phyloP scores from a whole-genome alignment of 2,329 filamentous ascomycete species.

The Meredithiella fracta region DNA sequence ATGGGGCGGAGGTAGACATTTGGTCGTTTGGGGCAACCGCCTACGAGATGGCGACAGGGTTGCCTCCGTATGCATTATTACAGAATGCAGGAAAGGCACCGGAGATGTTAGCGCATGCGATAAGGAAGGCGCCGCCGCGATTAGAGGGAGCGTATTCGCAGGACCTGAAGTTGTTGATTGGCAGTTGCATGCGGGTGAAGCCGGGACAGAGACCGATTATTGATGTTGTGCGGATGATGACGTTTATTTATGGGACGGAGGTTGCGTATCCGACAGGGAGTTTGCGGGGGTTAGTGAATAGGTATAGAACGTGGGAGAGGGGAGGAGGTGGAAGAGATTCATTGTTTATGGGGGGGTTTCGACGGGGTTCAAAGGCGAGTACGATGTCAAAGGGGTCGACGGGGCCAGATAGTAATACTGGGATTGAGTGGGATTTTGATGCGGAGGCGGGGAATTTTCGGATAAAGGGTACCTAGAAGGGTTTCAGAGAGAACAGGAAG shows the following conservation, averaged over 20 bases:
- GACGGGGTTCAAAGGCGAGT: conserved; percentile 7
- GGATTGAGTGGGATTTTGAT: conserved; percentile 10
- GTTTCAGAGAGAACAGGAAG: not conserved
- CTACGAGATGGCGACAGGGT: conserved; percentile 64
- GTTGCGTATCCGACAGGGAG: conserved; percentile 46
- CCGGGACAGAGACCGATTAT: conserved; percentile 53
- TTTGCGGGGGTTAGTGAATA: conserved; percentile 49
- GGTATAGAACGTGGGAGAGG: conserved; percentile 60
- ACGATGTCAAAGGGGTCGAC: conserved; percentile 28
- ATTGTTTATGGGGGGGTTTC: conserved; percentile 27
- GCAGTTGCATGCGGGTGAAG: conserved; percentile 56
- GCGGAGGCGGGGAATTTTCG: not conserved
- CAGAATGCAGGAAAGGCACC: conserved; percentile 20
- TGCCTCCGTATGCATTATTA: conserved; percentile 49
- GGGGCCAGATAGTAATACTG: not conserved
- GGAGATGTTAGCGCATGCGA: conserved; percentile 30
- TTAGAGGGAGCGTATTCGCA: conserved; percentile 59
- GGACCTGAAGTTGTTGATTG: conserved; percentile 50
- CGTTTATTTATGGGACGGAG: conserved; percentile 48
- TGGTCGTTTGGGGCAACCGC: conserved; percentile 75
- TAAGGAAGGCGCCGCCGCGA: conserved; percentile 46
- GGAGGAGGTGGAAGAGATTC: conserved; percentile 54
- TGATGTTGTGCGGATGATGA: conserved; percentile 51
- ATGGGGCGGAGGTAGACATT: conserved; percentile 60
- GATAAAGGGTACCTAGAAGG: not conserved